These are phyloP conservation scores for Crithidia brevicula DNA, from an alignment of 208 protist species.

Conservation along the genomic window DNA sequence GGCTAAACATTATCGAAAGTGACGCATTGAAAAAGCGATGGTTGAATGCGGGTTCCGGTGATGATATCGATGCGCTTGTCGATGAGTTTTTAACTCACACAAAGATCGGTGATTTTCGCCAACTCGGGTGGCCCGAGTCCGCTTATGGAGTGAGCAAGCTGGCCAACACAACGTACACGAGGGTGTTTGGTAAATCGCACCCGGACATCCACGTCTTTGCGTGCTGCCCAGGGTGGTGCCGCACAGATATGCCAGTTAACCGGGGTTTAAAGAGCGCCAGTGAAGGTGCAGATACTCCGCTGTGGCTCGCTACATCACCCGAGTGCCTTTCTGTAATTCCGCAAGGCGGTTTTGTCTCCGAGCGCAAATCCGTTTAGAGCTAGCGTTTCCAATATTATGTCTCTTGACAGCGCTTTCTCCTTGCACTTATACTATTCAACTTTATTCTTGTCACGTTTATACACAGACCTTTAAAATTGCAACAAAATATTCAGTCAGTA, in stretches of 20 bases:
- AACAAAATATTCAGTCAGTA: too few relatives aligned
- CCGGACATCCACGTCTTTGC: constrained; percentile 35
- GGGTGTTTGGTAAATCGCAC: constrained; percentile 19
- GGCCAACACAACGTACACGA: constrained; percentile 34
- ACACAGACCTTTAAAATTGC: too few relatives aligned
- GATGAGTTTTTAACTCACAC: constrained; percentile 32
- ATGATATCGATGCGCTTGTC: constrained; percentile 30
- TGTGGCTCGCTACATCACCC: constrained; percentile 34
- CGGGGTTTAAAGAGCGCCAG: constrained; percentile 25
- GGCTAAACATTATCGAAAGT: constrained; percentile 25
- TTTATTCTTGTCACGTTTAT: too few relatives aligned
- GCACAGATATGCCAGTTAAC: constrained; percentile 29
- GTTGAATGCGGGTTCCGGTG: constrained; percentile 17
- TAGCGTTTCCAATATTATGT: constrained; percentile 12
- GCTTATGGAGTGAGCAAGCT: constrained; percentile 54
- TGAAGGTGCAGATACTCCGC: constrained; percentile 36
- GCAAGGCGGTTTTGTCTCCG: constrained; percentile 27
- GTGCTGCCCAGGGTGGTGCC: constrained; percentile 48
- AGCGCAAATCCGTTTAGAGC: constrained; percentile 18
- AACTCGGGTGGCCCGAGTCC: constrained; percentile 35
- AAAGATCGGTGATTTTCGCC: constrained; percentile 22
- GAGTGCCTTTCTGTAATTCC: constrained; percentile 20
- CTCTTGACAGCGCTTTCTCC: constrained; percentile 25
- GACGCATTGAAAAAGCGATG: constrained; percentile 19
- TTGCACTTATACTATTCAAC: too few relatives aligned